These are phyloP conservation scores for Melianthus villosus DNA, from an alignment of 441 rosid species.

Conservation along the genomic window DNA sequence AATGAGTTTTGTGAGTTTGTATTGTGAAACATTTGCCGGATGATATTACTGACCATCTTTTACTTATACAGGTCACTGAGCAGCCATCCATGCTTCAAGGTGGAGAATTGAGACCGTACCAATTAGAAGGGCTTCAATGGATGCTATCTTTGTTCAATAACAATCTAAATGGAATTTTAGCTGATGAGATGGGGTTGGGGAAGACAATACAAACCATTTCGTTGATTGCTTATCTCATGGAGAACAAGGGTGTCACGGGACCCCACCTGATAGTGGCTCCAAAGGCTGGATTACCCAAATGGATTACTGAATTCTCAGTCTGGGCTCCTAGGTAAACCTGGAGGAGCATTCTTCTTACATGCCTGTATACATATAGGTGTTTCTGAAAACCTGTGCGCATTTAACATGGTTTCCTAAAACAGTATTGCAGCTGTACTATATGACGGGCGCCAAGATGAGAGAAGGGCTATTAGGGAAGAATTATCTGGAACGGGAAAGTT, in stretches of 20 bases:
- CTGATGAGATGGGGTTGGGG: slow-evolving; percentile 99
- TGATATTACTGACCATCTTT: too few relatives aligned
- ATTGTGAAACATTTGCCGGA: too few relatives aligned
- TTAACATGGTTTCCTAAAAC: slow-evolving; percentile 21
- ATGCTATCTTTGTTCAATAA: slow-evolving; percentile 95
- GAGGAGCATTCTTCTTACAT: not conserved
- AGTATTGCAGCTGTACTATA: slow-evolving; percentile 86
- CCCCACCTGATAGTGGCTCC: slow-evolving; percentile 98
- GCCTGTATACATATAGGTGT: not conserved
- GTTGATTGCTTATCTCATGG: slow-evolving; percentile 76
- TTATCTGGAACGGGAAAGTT: slow-evolving; percentile 50
- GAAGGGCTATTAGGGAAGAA: slow-evolving; percentile 72
- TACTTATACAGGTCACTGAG: slow-evolving; percentile 73
- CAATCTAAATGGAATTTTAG: slow-evolving; percentile 94
- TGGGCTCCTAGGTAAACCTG: slow-evolving; percentile 78
- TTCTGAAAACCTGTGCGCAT: too few relatives aligned
- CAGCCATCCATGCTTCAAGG: slow-evolving; percentile 89
- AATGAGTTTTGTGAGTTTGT: not conserved
- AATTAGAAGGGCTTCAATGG: slow-evolving; percentile 98
- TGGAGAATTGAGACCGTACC: slow-evolving; percentile 88
- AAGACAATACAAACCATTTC: slow-evolving; percentile 97
- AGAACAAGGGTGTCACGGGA: slow-evolving; percentile 71
- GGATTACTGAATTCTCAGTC: slow-evolving; percentile 83
- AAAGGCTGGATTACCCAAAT: slow-evolving; percentile 94
- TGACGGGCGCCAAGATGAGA: slow-evolving; percentile 93